Evolutionary conservation across 2,329 filamentous ascomycete genomes (phyloP).

Genomic region (Claviceps africana): DNA sequence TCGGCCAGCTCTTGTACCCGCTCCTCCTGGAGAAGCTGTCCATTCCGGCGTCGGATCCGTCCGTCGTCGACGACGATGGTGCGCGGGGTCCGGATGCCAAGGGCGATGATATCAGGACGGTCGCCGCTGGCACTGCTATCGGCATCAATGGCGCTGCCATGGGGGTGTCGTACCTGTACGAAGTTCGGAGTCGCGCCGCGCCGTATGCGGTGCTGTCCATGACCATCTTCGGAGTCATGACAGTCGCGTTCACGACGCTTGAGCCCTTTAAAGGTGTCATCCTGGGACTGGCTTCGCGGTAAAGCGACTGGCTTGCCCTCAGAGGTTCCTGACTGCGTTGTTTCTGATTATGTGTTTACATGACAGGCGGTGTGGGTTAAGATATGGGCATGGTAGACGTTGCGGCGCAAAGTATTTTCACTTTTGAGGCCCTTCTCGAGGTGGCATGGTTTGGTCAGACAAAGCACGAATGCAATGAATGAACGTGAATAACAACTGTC

Average conservation of each 20-base stretch:
- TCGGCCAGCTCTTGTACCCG: slow-evolving; percentile 27
- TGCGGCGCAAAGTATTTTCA: no score
- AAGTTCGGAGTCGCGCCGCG: slow-evolving; percentile 35
- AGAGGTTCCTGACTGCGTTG: neutral
- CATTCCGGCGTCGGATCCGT: slow-evolving; percentile 5
- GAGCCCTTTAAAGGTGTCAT: slow-evolving; percentile 29
- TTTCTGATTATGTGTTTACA: neutral
- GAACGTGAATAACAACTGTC: neutral
- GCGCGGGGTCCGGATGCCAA: neutral
- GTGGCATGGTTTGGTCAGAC: neutral
- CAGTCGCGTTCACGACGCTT: slow-evolving; percentile 38
- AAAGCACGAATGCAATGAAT: neutral
- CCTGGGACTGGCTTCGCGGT: slow-evolving; percentile 15
- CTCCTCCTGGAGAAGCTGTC: slow-evolving; percentile 18
- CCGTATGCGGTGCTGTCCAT: slow-evolving; percentile 43
- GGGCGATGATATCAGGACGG: slow-evolving; percentile 20
- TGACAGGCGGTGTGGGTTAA: neutral
- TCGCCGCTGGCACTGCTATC: slow-evolving; percentile 37
- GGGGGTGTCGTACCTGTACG: slow-evolving; percentile 44
- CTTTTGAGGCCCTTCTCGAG: neutral
- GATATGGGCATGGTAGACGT: neutral
- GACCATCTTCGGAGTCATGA: slow-evolving; percentile 43
- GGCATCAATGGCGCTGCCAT: slow-evolving; percentile 47
- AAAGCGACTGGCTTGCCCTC: neutral
- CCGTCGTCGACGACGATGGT: neutral